phyloP scores from a whole-genome alignment of 306 rosid genomes.

The Pterocarpus macrocarpus region DNA sequence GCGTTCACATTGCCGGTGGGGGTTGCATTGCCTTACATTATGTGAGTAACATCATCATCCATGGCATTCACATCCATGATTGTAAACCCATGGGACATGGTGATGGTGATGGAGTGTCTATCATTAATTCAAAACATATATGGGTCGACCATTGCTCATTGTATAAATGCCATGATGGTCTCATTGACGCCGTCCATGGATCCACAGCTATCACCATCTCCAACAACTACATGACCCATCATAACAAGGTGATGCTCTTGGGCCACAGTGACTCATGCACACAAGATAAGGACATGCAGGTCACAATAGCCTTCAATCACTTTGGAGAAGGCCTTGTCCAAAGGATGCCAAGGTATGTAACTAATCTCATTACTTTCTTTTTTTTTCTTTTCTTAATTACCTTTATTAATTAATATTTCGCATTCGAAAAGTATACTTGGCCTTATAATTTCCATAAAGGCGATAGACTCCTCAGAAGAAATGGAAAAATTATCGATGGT shows the following conservation, averaged over 20 bases:
- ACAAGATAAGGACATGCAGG: not conserved
- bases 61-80: conserved; percentile 72
- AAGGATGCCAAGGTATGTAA: not conserved
- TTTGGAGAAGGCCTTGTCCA: conserved; percentile 8
- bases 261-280: not conserved
- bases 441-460: too few species aligned
- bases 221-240: not conserved
- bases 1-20: conserved; percentile 69
- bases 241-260: not conserved
- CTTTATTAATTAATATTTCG: too few species aligned
- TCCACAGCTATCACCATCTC: not conserved
- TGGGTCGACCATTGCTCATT: not conserved
- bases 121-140: not conserved
- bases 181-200: not conserved
- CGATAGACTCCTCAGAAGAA: not conserved
- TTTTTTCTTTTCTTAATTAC: too few species aligned
- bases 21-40: conserved; percentile 67
- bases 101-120: not conserved
- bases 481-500: not conserved
- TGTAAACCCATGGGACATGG: conserved; percentile 65
- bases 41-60: conserved; percentile 67
- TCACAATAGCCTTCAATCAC: not conserved
- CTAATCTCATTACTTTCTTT: too few species aligned
- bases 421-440: not conserved
- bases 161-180: not conserved